Conservation (phyloP, 1,284 basidiomycete genomes). For the Phaffia rhodozyma region DNA sequence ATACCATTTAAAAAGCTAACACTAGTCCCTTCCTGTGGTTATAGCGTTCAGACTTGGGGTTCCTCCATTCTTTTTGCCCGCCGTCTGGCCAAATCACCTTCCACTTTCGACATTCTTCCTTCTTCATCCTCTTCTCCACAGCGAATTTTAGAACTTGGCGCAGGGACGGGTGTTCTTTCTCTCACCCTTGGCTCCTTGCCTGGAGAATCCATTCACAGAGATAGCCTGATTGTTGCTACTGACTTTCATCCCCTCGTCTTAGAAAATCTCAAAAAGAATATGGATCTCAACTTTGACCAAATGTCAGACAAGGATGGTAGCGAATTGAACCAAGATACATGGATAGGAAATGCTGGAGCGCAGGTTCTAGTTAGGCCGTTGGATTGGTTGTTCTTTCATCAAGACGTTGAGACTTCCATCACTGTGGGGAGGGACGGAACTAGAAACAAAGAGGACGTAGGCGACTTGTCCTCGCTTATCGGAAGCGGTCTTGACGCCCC, state of each 20-base stretch:
- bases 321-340: too few relatives aligned
- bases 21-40: constrained; percentile 32
- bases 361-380: constrained; percentile 7
- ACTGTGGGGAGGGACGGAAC: not conserved
- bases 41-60: constrained; percentile 88
- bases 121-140: not conserved
- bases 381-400: constrained; percentile 17
- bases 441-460: constrained; percentile 4
- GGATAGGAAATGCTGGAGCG: not conserved
- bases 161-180: constrained; percentile 50
- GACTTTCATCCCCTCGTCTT: constrained; percentile 68
- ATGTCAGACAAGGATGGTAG: too few relatives aligned
- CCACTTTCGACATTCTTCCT: constrained; percentile 33
- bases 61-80: constrained; percentile 70
- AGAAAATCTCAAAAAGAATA: constrained; percentile 57
- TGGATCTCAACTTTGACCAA: constrained; percentile 45
- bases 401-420: not conserved
- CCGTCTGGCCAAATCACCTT: constrained; percentile 52
- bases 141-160: constrained; percentile 67
- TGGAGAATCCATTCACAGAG: not conserved
- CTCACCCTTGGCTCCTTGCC: not conserved
- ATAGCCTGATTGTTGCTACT: constrained; percentile 49
- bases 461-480: not conserved
- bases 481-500: constrained; percentile 7
- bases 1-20: too few relatives aligned